Evolutionary conservation across 805 yeast genomes (phyloP).

Genomic region (Clavispora carvajalis): DNA sequence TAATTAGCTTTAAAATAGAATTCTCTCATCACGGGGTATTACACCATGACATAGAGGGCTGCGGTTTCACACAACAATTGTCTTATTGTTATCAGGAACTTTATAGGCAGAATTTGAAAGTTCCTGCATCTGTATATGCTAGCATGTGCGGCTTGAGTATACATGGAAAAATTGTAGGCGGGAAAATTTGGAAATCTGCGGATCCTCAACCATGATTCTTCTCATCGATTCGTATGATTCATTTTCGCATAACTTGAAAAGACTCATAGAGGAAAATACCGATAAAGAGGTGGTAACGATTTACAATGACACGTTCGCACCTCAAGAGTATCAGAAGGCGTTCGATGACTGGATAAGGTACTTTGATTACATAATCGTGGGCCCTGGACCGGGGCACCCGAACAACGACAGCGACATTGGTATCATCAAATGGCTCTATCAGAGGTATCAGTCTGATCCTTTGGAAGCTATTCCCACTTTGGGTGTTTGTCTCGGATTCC

Average conservation of each 20-base stretch:
- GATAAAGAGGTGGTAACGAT: slow-evolving; percentile 48
- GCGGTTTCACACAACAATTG: no score
- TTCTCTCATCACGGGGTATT: no score
- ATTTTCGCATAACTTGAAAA: slow-evolving; percentile 76
- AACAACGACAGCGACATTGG: slow-evolving; percentile 59
- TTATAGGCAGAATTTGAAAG: no score
- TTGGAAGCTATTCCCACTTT: slow-evolving; percentile 51
- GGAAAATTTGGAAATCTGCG: background rate
- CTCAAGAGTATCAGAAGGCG: slow-evolving; percentile 25
- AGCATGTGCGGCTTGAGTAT: background rate
- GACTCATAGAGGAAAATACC: slow-evolving; percentile 52
- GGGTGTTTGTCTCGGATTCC: slow-evolving; percentile 94
- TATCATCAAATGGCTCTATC: slow-evolving; percentile 55
- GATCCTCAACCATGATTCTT: slow-evolving; percentile 41
- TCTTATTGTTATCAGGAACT: no score
- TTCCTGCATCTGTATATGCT: background rate
- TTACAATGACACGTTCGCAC: slow-evolving; percentile 53
- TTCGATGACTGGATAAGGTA: slow-evolving; percentile 40
- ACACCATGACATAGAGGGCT: no score
- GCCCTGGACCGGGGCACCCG: slow-evolving; percentile 98
- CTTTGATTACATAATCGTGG: slow-evolving; percentile 76
- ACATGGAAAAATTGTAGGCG: background rate
- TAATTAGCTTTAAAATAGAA: no score
- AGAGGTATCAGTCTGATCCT: slow-evolving; percentile 14
- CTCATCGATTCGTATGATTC: slow-evolving; percentile 94